Evolutionary conservation across 1,139 yeast species (phyloP), one percentile per base, ranked within the genome.

Genomic region (Diutina rugosa): DNA sequence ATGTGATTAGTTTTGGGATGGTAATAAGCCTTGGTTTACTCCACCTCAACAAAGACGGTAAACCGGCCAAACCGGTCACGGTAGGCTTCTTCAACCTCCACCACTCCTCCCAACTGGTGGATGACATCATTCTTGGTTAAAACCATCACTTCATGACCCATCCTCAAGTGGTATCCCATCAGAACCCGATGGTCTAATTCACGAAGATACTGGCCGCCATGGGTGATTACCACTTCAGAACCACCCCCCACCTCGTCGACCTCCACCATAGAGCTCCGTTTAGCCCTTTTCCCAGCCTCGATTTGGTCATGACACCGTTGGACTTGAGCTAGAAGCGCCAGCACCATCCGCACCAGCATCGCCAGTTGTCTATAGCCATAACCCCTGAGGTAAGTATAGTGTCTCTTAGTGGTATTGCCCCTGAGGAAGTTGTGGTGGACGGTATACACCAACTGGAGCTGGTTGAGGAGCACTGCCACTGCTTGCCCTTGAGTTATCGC

Each of bases 381-480:
- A 2, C 51, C 51, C 7, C 21, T 16, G 3, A 47, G 30, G n/a
- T 29, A 47, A 16, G 16, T 30, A 14, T 47, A 47, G 26, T 21
- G 26, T 3, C 4, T 16, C 14, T 47, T 7, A 21, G 49, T 6
- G 5, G 21, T 4, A 8, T 12, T 10, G 2, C 18, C 18, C 38
- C 38, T 12, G n/a, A 35, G 14, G 14, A 35, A 35, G n/a, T 57
- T 58, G 16, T 57, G 51, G 29, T 72, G 74, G 8, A 65, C 55
- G 56, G 67, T 65, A 54, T 63, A 63, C 7, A 76, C 52, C 4
- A 76, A 59, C 59, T 76, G 80, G n/a, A 69, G 65, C 58, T 76
- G 80, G 62, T 76, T 76, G 46, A 73, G 32, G 41, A 10, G 14
- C 6, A 73, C 56, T 0, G 66, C 65, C 57, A 67, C 26, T 6